Conservation (phyloP, 805 yeast genomes). For the Kazachstania kunashirensis region DNA sequence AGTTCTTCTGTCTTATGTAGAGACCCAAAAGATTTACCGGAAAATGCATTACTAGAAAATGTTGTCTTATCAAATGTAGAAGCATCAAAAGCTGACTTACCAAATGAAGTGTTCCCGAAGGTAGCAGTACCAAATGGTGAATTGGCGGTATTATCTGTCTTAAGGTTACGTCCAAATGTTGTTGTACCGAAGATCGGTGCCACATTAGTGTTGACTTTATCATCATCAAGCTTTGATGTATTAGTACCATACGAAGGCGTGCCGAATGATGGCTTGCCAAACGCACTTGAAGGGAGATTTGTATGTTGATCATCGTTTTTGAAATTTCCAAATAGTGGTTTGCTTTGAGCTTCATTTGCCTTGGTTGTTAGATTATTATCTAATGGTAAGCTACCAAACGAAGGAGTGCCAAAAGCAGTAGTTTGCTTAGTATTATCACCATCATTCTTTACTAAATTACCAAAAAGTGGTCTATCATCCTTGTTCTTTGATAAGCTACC, state of each 20-base stretch:
- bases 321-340: not conserved
- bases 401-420: not conserved
- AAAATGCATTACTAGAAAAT: no score
- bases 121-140: not conserved
- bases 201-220: no score
- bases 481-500: no score
- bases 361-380: no score
- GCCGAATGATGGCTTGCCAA: conserved; percentile 9
- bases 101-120: conserved; percentile 10
- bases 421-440: no score
- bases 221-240: not conserved
- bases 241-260: not conserved
- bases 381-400: no score
- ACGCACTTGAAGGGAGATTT: not conserved
- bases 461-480: no score
- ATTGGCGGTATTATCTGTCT: not conserved
- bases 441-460: no score
- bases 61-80: conserved; percentile 14
- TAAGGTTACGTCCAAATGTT: not conserved
- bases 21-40: no score
- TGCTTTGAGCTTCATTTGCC: not conserved
- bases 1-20: no score
- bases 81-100: conserved; percentile 19
- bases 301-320: not conserved
- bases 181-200: conserved; percentile 1